phyloP scores from a whole-genome alignment of 306 rosid genomes.

The Pyrus betulifolia region DNA sequence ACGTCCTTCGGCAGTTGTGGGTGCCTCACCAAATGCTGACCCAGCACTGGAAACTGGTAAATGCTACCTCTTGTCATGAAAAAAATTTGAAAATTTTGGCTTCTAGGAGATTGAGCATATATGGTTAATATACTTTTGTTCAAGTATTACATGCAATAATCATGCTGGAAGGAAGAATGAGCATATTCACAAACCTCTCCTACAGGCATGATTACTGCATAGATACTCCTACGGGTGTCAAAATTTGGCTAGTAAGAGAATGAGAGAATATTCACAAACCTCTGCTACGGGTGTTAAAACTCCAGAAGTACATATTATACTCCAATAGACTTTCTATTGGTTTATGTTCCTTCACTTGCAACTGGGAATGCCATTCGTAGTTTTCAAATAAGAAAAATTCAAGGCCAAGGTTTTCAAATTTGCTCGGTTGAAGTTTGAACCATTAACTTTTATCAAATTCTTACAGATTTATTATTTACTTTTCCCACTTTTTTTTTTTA shows the following conservation, averaged over 20 bases:
- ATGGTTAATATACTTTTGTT: no score
- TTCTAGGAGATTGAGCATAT: neutral
- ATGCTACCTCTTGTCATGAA: neutral
- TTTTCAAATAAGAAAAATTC: neutral
- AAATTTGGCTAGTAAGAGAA: no score
- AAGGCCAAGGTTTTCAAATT: neutral
- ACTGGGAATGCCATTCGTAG: neutral
- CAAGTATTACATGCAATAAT: no score
- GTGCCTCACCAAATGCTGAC: constrained; percentile 29
- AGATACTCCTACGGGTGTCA: neutral
- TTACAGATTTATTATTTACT: neutral
- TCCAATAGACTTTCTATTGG: neutral
- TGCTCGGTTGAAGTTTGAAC: neutral
- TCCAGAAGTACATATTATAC: neutral
- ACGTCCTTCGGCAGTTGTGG: constrained; percentile 30
- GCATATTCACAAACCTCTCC: no score
- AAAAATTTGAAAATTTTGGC: neutral
- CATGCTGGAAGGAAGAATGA: no score
- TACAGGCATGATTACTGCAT: no score
- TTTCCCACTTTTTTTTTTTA: neutral
- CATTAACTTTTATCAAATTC: neutral
- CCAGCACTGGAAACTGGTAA: constrained; percentile 50
- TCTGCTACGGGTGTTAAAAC: neutral
- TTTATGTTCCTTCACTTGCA: neutral
- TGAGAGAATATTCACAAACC: neutral